Base-by-base conservation (phyloP, 805 yeast genomes). In the Wickerhamiella azyma region DNA sequence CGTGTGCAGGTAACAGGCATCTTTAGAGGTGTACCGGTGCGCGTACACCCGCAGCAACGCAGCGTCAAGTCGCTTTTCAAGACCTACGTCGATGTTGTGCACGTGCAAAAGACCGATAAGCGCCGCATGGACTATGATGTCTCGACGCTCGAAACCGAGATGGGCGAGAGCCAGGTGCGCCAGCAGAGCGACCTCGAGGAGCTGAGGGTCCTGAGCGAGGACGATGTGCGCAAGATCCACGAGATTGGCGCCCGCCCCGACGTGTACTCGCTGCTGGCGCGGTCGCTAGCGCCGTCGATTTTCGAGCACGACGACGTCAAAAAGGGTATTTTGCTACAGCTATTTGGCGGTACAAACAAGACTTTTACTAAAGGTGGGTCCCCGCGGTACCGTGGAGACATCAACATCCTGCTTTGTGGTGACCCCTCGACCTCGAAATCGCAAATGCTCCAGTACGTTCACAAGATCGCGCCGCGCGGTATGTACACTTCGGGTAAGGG, bases 391-490 rank as follows among this genome's bases (percentile, higher is more conserved):
- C 76, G 99, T 69, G 99, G 99, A 41, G 99, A 92, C 60, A 79
- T 92, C 50, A 92, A 92, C 59, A 72, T 92, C 41, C 66, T 92
- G 47, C 69, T 92, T 37, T 89, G 97, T 67, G 99, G 99, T 55
- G 99, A 92, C 61, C 99, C 99, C 1, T 89, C 97, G 9, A 92
- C 99, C 1, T 79, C 96, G 10, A 92, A 92, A 61, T 92, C 98
- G 2, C 99, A 92, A 64, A 66, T 92, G 39, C 70, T 92, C 53
- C 94, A 86, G 59, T 92, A 92, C 55, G 96, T 92, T 37, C 98
- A 92, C 66, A 85, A 88, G 58, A 92, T 92, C 54, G 94, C 98
- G 1, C 99, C 99, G 39, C 74, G 98, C 60, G 98, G 98, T 54
- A 85, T 92, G 35, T 92, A 88, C 64, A 92, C 99, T 3, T 88